Percentiles rank a stretch among this genome's conserved stretches.
These are phyloP conservation scores for Tricholoma flavovirens DNA, from an alignment of 768 basidiomycete species.

Conservation along the genomic window DNA sequence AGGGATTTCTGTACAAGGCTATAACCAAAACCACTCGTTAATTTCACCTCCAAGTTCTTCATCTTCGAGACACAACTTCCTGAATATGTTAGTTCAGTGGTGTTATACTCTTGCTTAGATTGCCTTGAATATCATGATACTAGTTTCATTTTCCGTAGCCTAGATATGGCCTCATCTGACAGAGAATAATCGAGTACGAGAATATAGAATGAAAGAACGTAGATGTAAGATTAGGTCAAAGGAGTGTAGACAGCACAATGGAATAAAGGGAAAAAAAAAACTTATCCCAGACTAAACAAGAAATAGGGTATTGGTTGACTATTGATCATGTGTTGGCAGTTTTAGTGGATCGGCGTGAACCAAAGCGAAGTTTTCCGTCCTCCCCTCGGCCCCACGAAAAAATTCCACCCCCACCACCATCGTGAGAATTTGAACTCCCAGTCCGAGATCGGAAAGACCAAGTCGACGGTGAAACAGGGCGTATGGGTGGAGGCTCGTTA, in stretches of 20 bases:
- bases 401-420: slow-evolving; percentile 48
- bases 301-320: slow-evolving; percentile 5
- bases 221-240: slow-evolving; percentile 26
- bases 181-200: slow-evolving; percentile 13
- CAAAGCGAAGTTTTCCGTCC: slow-evolving; percentile 68
- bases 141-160: too few relatives aligned
- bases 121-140: too few relatives aligned
- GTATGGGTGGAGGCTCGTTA: slow-evolving; percentile 38
- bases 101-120: too few relatives aligned
- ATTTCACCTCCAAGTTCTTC: too few relatives aligned
- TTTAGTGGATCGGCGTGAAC: slow-evolving; percentile 56
- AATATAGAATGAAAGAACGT: slow-evolving; percentile 23
- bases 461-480: slow-evolving; percentile 68
- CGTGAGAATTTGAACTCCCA: slow-evolving; percentile 68
- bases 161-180: not conserved
- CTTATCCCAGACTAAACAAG: slow-evolving; percentile 16
- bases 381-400: slow-evolving; percentile 66
- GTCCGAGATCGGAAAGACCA: slow-evolving; percentile 83
- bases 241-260: slow-evolving; percentile 20
- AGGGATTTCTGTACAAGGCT: too few relatives aligned
- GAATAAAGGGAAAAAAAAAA: slow-evolving; percentile 16
- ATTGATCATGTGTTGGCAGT: slow-evolving; percentile 27
- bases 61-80: too few relatives aligned
- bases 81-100: too few relatives aligned
- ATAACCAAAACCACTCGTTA: too few relatives aligned